Evolutionary conservation across 2,329 filamentous ascomycete species (phyloP), one percentile per base, ranked within the genome.

Genomic region (Sclerotinia trifoliorum): DNA sequence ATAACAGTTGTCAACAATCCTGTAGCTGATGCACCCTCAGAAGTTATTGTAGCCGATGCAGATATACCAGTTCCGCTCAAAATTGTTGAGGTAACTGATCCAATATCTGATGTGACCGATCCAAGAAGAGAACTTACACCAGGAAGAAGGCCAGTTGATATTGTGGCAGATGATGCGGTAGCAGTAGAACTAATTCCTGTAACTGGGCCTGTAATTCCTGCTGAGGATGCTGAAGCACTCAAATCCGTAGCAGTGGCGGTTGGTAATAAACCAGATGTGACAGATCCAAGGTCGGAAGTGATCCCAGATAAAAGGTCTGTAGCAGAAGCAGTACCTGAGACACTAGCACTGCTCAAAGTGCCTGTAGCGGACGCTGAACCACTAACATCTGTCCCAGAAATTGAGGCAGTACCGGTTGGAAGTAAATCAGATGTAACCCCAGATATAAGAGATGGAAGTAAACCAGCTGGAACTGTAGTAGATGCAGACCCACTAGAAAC

Each of bases 121-220:
- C 62, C 62, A 35, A 56, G n/a, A 66, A 35, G 29, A 5, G 64
- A 60, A 49, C 29, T 48, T 46, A 66, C 32, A 58, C n/a, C 42
- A 17, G 64, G 19, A 21, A 60, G 29, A 48, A 66, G 42, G 21
- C 48, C 48, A 29, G 61, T 39, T 11, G 32, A 42, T 49, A 19
- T 32, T 61, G 58, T 19, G 11, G 44, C 19, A 42, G 32, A n/a
- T 24, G 48, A 39, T 42, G 5, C 48, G 52, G 61, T 51, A 15
- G 7, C 13, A 8, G 52, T 66, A 29, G 44, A 42, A 26, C 24
- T 52, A 19, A 51, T 35, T 39, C 51, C 51, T 19, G 68, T 67
- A 4, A 17, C 42, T 42, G 68, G 60, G 8, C 66, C 60, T 21
- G 48, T 70, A 39, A 65, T 64, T 32, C 66, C 66, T 15, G 60